Percentiles rank a stretch among this genome's conserved stretches.
phyloP scores from a whole-genome alignment of 768 basidiomycete genomes.

The Lactifluus hygrophoroides region DNA sequence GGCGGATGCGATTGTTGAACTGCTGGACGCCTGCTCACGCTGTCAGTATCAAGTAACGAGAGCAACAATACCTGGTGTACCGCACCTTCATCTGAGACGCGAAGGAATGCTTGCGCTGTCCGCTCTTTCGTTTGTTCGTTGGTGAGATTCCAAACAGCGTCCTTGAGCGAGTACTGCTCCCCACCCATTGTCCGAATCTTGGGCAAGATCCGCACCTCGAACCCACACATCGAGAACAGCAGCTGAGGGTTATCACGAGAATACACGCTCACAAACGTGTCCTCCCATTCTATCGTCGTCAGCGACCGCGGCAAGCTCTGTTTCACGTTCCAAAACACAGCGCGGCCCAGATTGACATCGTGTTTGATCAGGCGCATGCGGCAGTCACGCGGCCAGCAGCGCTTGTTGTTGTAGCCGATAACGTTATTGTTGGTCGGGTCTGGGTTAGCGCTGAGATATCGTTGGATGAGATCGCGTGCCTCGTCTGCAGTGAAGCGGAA shows the following conservation, averaged over 20 bases:
- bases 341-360: slow-evolving; percentile 96
- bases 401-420: slow-evolving; percentile 98
- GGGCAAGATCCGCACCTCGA: slow-evolving; percentile 94
- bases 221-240: slow-evolving; percentile 98
- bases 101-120: slow-evolving; percentile 95
- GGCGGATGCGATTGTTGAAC: slow-evolving; percentile 96
- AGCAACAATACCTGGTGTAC: slow-evolving; percentile 1
- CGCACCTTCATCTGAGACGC: slow-evolving; percentile 88
- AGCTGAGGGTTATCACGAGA: slow-evolving; percentile 97
- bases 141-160: slow-evolving; percentile 93
- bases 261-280: slow-evolving; percentile 94
- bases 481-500: slow-evolving; percentile 98
- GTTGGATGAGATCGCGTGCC: slow-evolving; percentile 93
- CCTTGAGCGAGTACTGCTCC: slow-evolving; percentile 94
- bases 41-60: slow-evolving; percentile 5
- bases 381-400: slow-evolving; percentile 99
- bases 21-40: slow-evolving; percentile 65
- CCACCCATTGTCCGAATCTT: slow-evolving; percentile 93
- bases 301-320: slow-evolving; percentile 91
- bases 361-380: slow-evolving; percentile 99
- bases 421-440: slow-evolving; percentile 99
- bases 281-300: slow-evolving; percentile 99
- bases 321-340: slow-evolving; percentile 99
- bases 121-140: slow-evolving; percentile 97
- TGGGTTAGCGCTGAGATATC: slow-evolving; percentile 94